Evolutionary conservation across 2,329 filamentous ascomycete genomes (phyloP).

Genomic region (Apiospora sp.): DNA sequence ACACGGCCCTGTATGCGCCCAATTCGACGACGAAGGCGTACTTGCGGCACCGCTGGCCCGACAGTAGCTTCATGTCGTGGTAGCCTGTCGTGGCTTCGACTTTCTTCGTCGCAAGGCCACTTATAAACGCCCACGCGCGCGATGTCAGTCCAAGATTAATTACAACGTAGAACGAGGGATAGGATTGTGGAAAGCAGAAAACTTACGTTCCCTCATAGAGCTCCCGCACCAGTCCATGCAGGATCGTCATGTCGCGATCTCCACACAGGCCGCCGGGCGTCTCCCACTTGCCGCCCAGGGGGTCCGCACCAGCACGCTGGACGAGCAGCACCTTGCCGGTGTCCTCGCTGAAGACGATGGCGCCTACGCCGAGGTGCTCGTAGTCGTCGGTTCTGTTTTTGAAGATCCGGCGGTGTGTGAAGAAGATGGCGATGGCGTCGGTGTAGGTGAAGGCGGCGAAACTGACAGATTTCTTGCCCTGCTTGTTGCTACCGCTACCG

Average conservation of each 20-base stretch:
- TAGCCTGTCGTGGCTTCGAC: background rate
- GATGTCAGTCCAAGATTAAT: background rate
- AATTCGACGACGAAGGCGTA: conserved; percentile 4
- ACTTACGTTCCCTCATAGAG: background rate
- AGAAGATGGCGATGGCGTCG: background rate
- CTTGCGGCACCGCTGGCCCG: conserved; percentile 5
- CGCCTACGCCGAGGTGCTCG: background rate
- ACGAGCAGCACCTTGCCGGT: conserved; percentile 6
- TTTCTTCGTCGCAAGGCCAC: background rate
- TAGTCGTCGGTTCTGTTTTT: background rate
- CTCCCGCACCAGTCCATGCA: background rate
- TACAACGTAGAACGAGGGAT: background rate
- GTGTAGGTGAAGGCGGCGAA: background rate
- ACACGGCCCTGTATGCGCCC: background rate
- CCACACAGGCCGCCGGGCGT: background rate
- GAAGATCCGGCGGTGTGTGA: conserved; percentile 43
- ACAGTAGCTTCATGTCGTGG: background rate
- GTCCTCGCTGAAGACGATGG: background rate
- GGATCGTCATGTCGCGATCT: background rate
- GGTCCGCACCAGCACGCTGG: background rate
- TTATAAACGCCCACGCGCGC: background rate
- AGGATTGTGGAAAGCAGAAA: too few species aligned
- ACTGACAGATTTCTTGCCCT: background rate
- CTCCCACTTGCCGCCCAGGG: background rate
- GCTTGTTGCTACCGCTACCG: background rate